Base-by-base conservation (phyloP, 371 early-diverging fungal genomes). In the Funneliformis caledonium region DNA sequence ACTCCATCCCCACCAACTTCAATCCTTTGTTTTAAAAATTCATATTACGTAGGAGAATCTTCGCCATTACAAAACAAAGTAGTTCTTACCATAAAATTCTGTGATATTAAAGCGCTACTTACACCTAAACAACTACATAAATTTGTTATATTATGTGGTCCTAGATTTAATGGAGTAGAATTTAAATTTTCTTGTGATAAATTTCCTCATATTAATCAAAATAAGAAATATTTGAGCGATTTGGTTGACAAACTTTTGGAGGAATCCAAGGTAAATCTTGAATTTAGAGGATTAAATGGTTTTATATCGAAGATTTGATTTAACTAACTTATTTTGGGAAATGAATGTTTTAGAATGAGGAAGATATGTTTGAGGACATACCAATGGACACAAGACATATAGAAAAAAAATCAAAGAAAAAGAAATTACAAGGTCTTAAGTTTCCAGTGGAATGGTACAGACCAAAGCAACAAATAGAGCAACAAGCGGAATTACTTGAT, bases 401-500 rank as follows among this genome's bases (percentile, higher is more conserved):
- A 52, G 82, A 70, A 65, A 84, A 86, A 59, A 89, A 88, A 84
- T 83, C 83, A 80, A 85, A 87, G 22, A 91, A 89, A 85, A 87
- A 87, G 81, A 56, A 56, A 56, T 11, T 56, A 4, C 56, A 19
- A 7, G 88, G 85, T 81, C 82, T 91, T 50, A 83, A 85, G 56
- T 92, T 92, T 82, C 93, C 93, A 8, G 88, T 87, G 81, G 93
- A 91, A 84, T 92, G 93, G 93, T 85, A 84, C n/a, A 85, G 87
- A n/a, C 87, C 87, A 2, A 37, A 37, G 37, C 37, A 37, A 37
- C 37, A 37, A 37, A 37, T 37, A 37, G 37, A 37, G 2, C 37
- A 37, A 37, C 37, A 3, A 37, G 37, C 37, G 37, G 37, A 37
- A 37, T 37, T 37, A 37, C 37, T 37, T 37, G 37, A 37, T 37